These are phyloP conservation scores for Backusella tarrabulga DNA, from an alignment of 192 early-diverging fungal species.

Conservation along the genomic window DNA sequence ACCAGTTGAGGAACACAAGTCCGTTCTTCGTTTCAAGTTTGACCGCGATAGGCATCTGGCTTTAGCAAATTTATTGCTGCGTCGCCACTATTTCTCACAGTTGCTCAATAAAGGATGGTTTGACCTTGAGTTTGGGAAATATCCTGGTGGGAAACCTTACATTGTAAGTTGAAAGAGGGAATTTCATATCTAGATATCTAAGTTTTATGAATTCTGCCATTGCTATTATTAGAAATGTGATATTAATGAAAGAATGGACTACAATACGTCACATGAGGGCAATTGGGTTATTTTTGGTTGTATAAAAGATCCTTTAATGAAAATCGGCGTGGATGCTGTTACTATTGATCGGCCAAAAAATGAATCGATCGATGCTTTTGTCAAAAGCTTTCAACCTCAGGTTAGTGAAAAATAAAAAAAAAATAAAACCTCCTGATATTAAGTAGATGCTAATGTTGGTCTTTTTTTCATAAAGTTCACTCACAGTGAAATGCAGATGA, in stretches of 20 bases:
- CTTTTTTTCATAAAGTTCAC: neutral
- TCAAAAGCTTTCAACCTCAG: conserved; percentile 15
- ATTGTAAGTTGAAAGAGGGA: conserved; percentile 1
- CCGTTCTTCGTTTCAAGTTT: conserved; percentile 17
- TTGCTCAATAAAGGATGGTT: conserved; percentile 2
- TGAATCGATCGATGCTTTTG: conserved; percentile 13
- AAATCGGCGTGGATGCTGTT: conserved; percentile 21
- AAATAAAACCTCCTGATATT: neutral
- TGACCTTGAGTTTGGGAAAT: conserved; percentile 4
- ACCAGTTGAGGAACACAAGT: conserved; percentile 16
- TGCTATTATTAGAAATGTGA: neutral
- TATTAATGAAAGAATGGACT: conserved; percentile 8
- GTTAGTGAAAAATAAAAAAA: conserved; percentile 13
- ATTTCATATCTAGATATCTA: neutral
- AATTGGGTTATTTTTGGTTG: conserved; percentile 26
- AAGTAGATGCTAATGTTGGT: neutral
- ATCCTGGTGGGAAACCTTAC: conserved; percentile 6
- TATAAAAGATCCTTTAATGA: neutral
- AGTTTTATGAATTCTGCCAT: neutral
- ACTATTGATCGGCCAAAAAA: neutral
- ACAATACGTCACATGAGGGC: conserved; percentile 26
- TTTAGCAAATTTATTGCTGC: conserved; percentile 7
- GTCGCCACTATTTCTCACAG: conserved; percentile 14
- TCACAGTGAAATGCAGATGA: neutral
- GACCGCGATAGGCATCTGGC: conserved; percentile 12